Evolutionary conservation across 495 filamentous ascomycete genomes (phyloP).

Genomic region (Gamarada debralockiae): DNA sequence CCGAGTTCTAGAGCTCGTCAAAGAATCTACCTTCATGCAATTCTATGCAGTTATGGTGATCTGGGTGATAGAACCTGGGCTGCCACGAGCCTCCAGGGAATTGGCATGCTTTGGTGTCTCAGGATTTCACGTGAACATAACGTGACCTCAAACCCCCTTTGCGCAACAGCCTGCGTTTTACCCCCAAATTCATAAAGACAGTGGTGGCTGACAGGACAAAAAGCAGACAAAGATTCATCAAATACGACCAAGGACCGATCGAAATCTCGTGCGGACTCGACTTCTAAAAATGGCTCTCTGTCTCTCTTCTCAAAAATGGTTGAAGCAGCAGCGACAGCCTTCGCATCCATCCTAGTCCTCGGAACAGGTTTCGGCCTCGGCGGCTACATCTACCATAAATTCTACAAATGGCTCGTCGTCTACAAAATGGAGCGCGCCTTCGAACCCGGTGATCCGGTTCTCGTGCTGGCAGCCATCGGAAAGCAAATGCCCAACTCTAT

Average conservation of each 20-base stretch:
- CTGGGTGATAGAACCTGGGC: too few species aligned
- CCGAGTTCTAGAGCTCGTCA: background rate
- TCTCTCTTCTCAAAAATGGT: constrained; percentile 64
- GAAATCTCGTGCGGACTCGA: background rate
- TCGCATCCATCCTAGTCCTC: constrained; percentile 79
- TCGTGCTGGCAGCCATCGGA: constrained; percentile 78
- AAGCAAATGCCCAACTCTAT: constrained; percentile 38
- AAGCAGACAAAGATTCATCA: background rate
- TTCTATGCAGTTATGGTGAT: too few species aligned
- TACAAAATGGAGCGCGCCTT: constrained; percentile 95
- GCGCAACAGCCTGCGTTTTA: too few species aligned
- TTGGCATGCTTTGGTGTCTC: too few species aligned
- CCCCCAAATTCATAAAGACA: too few species aligned
- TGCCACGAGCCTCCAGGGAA: too few species aligned
- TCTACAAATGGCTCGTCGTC: constrained; percentile 86
- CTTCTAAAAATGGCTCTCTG: constrained; percentile 8
- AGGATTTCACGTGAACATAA: background rate
- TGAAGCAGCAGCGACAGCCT: constrained; percentile 80
- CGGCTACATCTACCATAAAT: constrained; percentile 80
- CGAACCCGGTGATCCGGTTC: constrained; percentile 82
- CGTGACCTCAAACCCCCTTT: too few species aligned
- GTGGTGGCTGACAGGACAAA: background rate
- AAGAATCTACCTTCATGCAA: too few species aligned
- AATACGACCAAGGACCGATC: background rate
- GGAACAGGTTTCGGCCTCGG: constrained; percentile 66